phyloP scores from a whole-genome alignment of 768 basidiomycete species.

The Mycena epipterygia region DNA sequence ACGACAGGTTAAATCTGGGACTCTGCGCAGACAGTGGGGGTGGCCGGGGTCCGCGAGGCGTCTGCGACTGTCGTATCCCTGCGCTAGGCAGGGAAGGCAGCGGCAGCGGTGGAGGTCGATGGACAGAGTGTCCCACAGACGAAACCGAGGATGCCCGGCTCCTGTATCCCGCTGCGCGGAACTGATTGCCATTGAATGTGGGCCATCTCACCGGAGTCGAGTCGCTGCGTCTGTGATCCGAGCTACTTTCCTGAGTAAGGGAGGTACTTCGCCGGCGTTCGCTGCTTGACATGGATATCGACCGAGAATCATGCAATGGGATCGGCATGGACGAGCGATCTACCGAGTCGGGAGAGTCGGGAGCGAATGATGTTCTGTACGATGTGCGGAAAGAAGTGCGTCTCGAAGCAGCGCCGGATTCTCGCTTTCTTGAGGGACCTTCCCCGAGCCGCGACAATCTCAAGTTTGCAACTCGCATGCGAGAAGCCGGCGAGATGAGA shows the following conservation, averaged over 20 bases:
- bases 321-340: neutral
- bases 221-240: slow-evolving; percentile 25
- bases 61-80: slow-evolving; percentile 16
- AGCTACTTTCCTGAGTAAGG: slow-evolving; percentile 25
- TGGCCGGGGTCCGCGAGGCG: slow-evolving; percentile 32
- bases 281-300: slow-evolving; percentile 25
- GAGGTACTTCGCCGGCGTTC: slow-evolving; percentile 33
- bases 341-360: slow-evolving; percentile 24
- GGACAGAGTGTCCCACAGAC: slow-evolving; percentile 2
- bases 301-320: slow-evolving; percentile 24
- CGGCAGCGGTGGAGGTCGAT: slow-evolving; percentile 31
- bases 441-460: slow-evolving; percentile 31
- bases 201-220: slow-evolving; percentile 32
- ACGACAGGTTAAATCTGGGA: slow-evolving; percentile 12
- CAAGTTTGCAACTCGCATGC: slow-evolving; percentile 19
- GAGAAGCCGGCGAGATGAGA: slow-evolving; percentile 33
- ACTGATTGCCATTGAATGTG: slow-evolving; percentile 34
- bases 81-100: slow-evolving; percentile 11
- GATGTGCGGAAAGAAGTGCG: slow-evolving; percentile 25
- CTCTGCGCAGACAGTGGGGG: slow-evolving; percentile 32
- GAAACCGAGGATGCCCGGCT: slow-evolving; percentile 19
- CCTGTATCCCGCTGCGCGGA: slow-evolving; percentile 29
- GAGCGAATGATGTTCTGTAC: slow-evolving; percentile 29
- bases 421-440: slow-evolving; percentile 12
- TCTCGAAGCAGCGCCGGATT: slow-evolving; percentile 15